phyloP scores from a whole-genome alignment of 2,329 filamentous ascomycete species.

The Paracoccidioides lutzii region DNA sequence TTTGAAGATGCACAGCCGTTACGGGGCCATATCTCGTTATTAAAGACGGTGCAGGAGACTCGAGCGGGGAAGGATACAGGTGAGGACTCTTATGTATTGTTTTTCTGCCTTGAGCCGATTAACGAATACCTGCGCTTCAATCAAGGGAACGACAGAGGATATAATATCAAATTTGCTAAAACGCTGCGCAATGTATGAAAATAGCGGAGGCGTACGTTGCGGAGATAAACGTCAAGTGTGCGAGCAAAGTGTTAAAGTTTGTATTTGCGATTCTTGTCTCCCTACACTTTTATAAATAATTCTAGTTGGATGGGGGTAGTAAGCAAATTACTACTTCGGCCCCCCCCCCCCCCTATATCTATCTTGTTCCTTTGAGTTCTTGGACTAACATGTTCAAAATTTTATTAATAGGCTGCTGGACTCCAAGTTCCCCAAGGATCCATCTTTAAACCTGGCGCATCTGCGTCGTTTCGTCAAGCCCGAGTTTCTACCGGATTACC shows the following conservation, averaged over 20 bases:
- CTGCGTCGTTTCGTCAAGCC: constrained; percentile 31
- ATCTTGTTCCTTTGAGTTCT: constrained; percentile 1
- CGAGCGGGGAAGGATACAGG: constrained; percentile 29
- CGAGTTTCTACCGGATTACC: constrained; percentile 21
- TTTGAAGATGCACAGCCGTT: constrained; percentile 20
- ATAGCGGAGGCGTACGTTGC: constrained; percentile 32
- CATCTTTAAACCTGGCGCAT: constrained; percentile 23
- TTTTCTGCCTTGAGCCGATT: background rate
- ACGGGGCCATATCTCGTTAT: constrained; percentile 24
- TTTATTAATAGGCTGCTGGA: constrained; percentile 26
- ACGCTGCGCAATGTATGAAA: background rate
- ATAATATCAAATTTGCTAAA: background rate
- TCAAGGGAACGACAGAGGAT: background rate
- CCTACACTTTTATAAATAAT: background rate
- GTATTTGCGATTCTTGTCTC: constrained; percentile 5
- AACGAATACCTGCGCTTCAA: too few relatives aligned
- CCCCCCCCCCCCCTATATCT: too few relatives aligned
- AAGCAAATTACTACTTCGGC: background rate
- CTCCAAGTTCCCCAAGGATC: constrained; percentile 23
- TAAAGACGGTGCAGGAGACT: constrained; percentile 34
- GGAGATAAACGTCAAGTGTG: constrained; percentile 33
- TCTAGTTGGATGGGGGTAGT: background rate
- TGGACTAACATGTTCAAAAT: constrained; percentile 6
- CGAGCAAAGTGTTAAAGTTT: constrained; percentile 33
- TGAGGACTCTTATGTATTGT: constrained; percentile 13